Evolutionary conservation across 352 stramenopile genomes (phyloP).

Genomic region (Nothophytophthora sp.): DNA sequence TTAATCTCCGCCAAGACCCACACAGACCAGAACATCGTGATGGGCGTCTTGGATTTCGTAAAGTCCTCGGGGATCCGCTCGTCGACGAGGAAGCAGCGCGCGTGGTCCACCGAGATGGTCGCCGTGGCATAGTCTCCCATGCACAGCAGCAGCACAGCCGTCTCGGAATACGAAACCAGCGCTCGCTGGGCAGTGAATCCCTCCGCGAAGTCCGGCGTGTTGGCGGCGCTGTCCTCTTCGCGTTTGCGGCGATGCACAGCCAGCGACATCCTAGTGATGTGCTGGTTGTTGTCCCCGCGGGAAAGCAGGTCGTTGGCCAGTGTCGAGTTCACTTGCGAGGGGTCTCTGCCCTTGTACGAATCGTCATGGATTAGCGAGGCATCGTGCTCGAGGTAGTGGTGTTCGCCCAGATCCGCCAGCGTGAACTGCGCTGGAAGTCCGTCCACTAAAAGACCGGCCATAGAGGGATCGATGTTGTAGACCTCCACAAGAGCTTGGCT

Average conservation of each 20-base stretch:
- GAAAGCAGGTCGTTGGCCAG: constrained; percentile 41
- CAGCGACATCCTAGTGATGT: constrained; percentile 37
- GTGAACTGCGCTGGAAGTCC: constrained; percentile 42
- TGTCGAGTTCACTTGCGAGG: constrained; percentile 42
- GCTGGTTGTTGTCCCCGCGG: constrained; percentile 19
- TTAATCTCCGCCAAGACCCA: constrained; percentile 49
- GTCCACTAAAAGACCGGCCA: constrained; percentile 30
- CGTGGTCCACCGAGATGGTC: constrained; percentile 41
- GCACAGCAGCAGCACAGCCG: constrained; percentile 44
- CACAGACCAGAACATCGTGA: constrained; percentile 33
- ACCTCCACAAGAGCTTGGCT: constrained; percentile 34
- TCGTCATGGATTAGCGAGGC: constrained; percentile 74
- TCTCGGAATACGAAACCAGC: constrained; percentile 44
- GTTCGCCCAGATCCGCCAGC: constrained; percentile 50
- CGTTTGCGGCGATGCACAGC: constrained; percentile 51
- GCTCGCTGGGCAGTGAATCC: constrained; percentile 30
- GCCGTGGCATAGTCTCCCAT: constrained; percentile 41
- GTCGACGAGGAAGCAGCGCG: constrained; percentile 46
- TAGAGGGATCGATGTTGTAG: constrained; percentile 36
- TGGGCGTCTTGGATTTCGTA: constrained; percentile 24
- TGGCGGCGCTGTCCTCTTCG: constrained; percentile 37
- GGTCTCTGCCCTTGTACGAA: constrained; percentile 38
- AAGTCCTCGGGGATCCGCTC: constrained; percentile 56
- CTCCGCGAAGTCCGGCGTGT: constrained; percentile 48
- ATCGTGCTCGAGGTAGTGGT: constrained; percentile 74